Conservation (phyloP, 139 green algal species). For the Haematococcus lacustris region DNA sequence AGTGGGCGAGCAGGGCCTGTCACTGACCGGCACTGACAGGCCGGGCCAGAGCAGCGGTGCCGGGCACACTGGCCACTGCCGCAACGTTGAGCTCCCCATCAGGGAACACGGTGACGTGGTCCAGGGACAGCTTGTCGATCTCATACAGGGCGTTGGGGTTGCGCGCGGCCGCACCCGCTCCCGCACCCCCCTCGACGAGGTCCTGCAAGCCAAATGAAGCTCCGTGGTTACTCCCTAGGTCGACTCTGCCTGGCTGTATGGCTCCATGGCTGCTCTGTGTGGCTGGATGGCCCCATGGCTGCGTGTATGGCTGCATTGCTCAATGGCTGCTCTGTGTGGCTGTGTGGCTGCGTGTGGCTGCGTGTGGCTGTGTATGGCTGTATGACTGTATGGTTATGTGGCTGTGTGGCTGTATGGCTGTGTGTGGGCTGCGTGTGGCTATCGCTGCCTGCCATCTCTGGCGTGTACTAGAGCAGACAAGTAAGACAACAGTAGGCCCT, state of each 20-base stretch:
- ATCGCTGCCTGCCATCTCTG: too few species aligned
- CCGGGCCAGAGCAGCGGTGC: conserved; percentile 23
- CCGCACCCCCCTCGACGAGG: conserved; percentile 32
- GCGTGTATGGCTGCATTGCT: too few species aligned
- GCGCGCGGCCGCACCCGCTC: conserved; percentile 4
- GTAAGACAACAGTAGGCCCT: too few species aligned
- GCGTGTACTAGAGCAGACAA: too few species aligned
- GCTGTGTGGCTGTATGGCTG: too few species aligned
- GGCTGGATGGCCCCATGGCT: too few species aligned
- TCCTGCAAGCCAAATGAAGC: conserved; percentile 50
- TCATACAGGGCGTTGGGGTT: conserved; percentile 55
- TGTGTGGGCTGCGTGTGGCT: too few species aligned
- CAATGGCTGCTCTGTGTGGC: too few species aligned
- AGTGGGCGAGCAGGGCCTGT: background rate
- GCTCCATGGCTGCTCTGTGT: too few species aligned
- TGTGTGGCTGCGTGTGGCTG: too few species aligned
- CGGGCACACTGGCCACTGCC: conserved; percentile 36
- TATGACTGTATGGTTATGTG: too few species aligned
- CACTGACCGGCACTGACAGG: conserved; percentile 21
- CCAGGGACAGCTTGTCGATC: conserved; percentile 66
- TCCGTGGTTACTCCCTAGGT: background rate
- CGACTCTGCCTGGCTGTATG: background rate
- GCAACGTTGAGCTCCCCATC: conserved; percentile 79
- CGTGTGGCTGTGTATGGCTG: too few species aligned
- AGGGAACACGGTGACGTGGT: conserved; percentile 70